Evolutionary conservation across 2,329 filamentous ascomycete genomes (phyloP).

Genomic region (Fusarium verrucosum): DNA sequence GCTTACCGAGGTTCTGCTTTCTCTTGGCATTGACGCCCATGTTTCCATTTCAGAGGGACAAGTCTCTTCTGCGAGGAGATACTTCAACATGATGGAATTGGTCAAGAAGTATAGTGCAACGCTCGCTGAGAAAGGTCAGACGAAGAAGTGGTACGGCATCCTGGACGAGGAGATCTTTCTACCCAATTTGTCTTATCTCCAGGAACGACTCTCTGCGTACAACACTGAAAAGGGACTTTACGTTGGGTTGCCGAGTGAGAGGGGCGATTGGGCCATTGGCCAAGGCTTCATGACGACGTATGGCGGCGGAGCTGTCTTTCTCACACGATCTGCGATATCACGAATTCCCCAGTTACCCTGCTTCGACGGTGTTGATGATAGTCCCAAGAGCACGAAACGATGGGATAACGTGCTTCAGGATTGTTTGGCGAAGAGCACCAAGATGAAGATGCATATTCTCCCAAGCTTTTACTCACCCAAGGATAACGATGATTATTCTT

Average conservation of each 20-base stretch:
- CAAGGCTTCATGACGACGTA: constrained; percentile 52
- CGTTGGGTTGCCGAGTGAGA: constrained; percentile 56
- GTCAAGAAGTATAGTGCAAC: constrained; percentile 48
- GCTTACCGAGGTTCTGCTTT: constrained; percentile 46
- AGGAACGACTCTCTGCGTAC: constrained; percentile 50
- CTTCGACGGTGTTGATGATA: constrained; percentile 37
- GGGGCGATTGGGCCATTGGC: constrained; percentile 53
- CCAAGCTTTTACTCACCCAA: constrained; percentile 55
- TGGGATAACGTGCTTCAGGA: constrained; percentile 56
- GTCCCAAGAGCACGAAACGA: constrained; percentile 37
- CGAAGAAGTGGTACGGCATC: constrained; percentile 55
- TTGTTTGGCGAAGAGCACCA: constrained; percentile 51
- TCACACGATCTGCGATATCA: constrained; percentile 50
- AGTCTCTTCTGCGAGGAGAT: constrained; percentile 48
- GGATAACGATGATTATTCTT: constrained; percentile 46
- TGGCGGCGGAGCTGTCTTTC: constrained; percentile 57
- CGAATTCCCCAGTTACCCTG: constrained; percentile 52
- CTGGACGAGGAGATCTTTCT: constrained; percentile 60
- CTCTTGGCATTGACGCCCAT: constrained; percentile 53
- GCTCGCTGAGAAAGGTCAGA: constrained; percentile 48
- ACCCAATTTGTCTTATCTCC: constrained; percentile 53
- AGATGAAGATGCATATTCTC: constrained; percentile 53
- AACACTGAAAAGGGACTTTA: constrained; percentile 49
- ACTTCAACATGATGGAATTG: constrained; percentile 51
- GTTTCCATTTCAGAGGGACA: constrained; percentile 47